A percentile compares a stretch with the other conserved stretches of the same genome.
Conservation (phyloP, 2,329 filamentous ascomycete genomes). For the Aspergillus floridensis region DNA sequence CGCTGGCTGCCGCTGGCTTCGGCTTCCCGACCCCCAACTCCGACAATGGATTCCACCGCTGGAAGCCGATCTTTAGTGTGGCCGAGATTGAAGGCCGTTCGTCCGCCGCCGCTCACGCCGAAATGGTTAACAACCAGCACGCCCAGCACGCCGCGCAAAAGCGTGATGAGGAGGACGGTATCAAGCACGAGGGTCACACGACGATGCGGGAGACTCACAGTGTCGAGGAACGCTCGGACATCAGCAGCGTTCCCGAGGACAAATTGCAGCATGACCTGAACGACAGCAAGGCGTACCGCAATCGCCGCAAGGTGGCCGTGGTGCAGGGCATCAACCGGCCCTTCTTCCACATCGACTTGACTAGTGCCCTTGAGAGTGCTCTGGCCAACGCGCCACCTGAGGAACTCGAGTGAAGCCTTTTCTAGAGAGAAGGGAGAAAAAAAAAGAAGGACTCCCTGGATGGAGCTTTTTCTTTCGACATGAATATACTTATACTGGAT, state of each 20-base stretch:
- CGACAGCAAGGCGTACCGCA: constrained; percentile 49
- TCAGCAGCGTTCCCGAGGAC: constrained; percentile 31
- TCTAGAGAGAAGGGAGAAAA: neutral
- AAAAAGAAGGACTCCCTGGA: constrained; percentile 13
- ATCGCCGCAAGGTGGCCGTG: constrained; percentile 53
- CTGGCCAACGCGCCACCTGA: constrained; percentile 68
- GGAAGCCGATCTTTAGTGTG: constrained; percentile 95
- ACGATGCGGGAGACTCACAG: constrained; percentile 32
- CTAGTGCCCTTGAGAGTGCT: constrained; percentile 82
- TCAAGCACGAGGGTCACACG: constrained; percentile 29
- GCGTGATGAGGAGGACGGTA: constrained; percentile 32
- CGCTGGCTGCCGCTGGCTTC: constrained; percentile 81
- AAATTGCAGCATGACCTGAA: constrained; percentile 47
- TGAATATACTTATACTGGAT: neutral
- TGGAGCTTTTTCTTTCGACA: constrained; percentile 10
- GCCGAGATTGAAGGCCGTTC: constrained; percentile 74
- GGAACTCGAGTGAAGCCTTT: constrained; percentile 8
- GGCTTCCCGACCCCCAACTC: constrained; percentile 67
- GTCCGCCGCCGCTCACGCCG: constrained; percentile 68
- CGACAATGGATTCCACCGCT: constrained; percentile 61
- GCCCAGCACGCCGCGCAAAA: constrained; percentile 27
- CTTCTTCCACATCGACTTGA: constrained; percentile 91
- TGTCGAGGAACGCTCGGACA: constrained; percentile 29
- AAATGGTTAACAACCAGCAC: constrained; percentile 58
- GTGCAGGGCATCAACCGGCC: constrained; percentile 86